These are phyloP conservation scores for Gryganskiella cystojenkinii DNA, from an alignment of 192 early-diverging fungal species.

Conservation along the genomic window DNA sequence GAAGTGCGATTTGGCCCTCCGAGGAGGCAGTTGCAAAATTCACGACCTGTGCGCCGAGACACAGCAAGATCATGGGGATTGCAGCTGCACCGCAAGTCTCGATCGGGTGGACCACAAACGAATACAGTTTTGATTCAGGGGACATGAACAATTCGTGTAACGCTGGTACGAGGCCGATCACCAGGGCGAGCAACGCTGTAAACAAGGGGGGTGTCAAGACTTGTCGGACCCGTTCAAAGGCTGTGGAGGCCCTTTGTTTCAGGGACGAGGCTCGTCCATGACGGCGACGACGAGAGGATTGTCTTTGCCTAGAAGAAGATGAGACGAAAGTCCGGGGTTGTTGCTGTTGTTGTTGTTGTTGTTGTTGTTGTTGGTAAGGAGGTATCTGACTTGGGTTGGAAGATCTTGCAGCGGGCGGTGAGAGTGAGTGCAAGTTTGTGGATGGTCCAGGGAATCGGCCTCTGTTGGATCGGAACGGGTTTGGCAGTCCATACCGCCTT, in stretches of 20 bases:
- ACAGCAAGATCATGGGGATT: conserved; percentile 80
- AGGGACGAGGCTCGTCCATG: conserved; percentile 1
- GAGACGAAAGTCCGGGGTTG: not conserved
- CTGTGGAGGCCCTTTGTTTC: not conserved
- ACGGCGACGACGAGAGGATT: not conserved
- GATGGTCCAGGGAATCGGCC: too few relatives aligned
- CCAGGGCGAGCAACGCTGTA: conserved; percentile 72
- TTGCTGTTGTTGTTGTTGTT: conserved; percentile 1
- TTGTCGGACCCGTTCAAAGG: conserved; percentile 16
- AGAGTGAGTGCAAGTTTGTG: too few relatives aligned
- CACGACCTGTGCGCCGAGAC: conserved; percentile 76
- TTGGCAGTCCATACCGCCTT: too few relatives aligned
- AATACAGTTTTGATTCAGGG: conserved; percentile 62
- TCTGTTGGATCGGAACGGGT: too few relatives aligned
- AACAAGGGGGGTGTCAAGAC: conserved; percentile 78
- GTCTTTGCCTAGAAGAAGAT: not conserved
- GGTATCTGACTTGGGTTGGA: not conserved
- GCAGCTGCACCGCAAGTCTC: conserved; percentile 80
- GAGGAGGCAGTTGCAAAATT: conserved; percentile 12
- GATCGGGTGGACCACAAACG: conserved; percentile 72
- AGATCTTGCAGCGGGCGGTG: too few relatives aligned
- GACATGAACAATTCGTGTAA: conserved; percentile 72
- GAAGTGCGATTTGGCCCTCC: not conserved
- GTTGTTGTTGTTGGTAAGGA: not conserved
- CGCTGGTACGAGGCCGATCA: conserved; percentile 73